Evolutionary conservation across 1,284 basidiomycete species (phyloP).

Genomic region (Naganishia sp.): DNA sequence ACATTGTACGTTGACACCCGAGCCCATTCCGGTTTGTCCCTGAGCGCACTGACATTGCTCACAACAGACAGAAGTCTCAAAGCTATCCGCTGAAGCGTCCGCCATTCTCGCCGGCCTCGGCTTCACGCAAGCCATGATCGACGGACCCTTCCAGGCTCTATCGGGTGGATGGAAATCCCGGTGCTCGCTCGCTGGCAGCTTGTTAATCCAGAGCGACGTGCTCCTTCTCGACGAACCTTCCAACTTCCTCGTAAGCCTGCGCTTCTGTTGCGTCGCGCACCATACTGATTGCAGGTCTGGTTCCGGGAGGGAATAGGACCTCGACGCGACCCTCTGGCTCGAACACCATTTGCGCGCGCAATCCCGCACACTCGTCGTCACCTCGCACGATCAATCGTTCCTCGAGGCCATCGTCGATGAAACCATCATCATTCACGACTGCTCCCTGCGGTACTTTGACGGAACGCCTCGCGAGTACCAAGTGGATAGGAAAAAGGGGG

Average conservation of each 20-base stretch:
- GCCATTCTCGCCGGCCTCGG: conserved; percentile 67
- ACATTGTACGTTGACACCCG: no score
- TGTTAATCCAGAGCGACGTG: conserved; percentile 56
- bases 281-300: not conserved
- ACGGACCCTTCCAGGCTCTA: conserved; percentile 58
- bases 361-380: conserved; percentile 61
- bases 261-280: no score
- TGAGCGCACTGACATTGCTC: conserved; percentile 25
- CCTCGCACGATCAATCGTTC: conserved; percentile 73
- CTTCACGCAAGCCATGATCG: conserved; percentile 61
- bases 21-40: no score
- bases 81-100: conserved; percentile 62
- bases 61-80: conserved; percentile 50
- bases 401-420: conserved; percentile 67
- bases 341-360: conserved; percentile 60
- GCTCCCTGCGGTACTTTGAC: conserved; percentile 63
- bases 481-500: conserved; percentile 59
- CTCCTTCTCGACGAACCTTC: conserved; percentile 55
- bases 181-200: conserved; percentile 56
- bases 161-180: conserved; percentile 73
- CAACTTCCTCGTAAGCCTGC: conserved; percentile 47
- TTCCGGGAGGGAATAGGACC: conserved; percentile 38
- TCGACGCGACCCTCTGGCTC: conserved; percentile 55
- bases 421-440: conserved; percentile 65
- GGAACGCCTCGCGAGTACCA: conserved; percentile 61